These are phyloP conservation scores for Solanum paucissectum DNA, from an alignment of 257 asterid genomes.

Conservation along the genomic window DNA sequence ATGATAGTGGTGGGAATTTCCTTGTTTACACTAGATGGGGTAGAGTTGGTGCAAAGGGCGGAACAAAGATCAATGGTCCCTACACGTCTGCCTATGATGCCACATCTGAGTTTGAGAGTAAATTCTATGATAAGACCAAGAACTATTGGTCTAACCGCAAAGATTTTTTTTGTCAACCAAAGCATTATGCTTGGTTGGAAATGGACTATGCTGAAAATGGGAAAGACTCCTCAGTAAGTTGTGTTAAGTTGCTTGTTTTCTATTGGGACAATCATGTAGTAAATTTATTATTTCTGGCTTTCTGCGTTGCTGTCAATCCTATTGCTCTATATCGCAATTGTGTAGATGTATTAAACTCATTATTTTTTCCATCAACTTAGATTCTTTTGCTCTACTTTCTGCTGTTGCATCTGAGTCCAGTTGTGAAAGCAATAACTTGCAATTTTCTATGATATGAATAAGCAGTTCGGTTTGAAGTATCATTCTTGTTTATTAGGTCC, in stretches of 20 bases:
- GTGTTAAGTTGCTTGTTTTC: neutral
- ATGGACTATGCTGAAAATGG: constrained; percentile 76
- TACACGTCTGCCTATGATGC: constrained; percentile 43
- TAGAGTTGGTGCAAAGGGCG: constrained; percentile 94
- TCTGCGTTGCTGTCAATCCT: neutral
- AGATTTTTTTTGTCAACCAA: constrained; percentile 43
- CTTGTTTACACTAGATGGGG: constrained; percentile 88
- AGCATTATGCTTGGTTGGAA: constrained; percentile 75
- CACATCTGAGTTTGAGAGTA: constrained; percentile 48
- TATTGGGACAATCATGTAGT: constrained; percentile 1
- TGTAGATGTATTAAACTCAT: neutral
- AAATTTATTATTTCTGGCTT: neutral
- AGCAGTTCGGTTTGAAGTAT: neutral
- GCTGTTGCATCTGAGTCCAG: constrained; percentile 1
- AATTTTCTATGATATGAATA: neutral
- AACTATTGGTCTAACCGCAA: constrained; percentile 58
- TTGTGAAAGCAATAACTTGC: neutral
- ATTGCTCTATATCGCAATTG: neutral
- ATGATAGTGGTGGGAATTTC: constrained; percentile 53
- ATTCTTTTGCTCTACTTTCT: neutral
- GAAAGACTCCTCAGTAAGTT: constrained; percentile 49
- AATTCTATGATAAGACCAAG: constrained; percentile 65
- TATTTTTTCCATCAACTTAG: neutral
- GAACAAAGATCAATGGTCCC: constrained; percentile 55
- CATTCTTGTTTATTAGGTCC: constrained; percentile 25